These are phyloP conservation scores for Neltuma alba DNA, from an alignment of 306 rosid species.

Conservation along the genomic window DNA sequence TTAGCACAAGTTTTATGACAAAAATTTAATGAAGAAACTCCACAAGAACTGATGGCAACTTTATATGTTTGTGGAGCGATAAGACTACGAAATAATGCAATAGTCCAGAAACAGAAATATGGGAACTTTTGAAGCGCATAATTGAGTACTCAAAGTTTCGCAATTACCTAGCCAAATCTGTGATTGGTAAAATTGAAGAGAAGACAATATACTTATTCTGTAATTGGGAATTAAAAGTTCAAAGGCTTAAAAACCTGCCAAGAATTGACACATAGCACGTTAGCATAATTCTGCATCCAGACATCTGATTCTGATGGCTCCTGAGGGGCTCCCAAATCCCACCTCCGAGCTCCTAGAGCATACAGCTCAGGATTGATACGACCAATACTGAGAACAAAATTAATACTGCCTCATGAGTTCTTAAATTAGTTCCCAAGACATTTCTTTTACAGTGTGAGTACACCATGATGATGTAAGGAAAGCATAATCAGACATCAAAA, in stretches of 20 bases:
- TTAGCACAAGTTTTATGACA: not conserved
- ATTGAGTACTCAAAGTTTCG: constrained; percentile 18
- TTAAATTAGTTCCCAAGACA: constrained; percentile 33
- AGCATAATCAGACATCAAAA: constrained; percentile 26
- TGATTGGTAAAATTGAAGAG: constrained; percentile 15
- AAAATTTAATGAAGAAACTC: constrained; percentile 23
- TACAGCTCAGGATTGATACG: constrained; percentile 75
- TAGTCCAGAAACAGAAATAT: constrained; percentile 11
- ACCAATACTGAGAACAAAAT: constrained; percentile 80
- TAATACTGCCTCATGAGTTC: constrained; percentile 25
- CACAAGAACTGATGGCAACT: constrained; percentile 25
- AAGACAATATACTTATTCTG: not conserved
- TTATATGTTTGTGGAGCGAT: not conserved
- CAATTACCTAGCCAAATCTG: constrained; percentile 20
- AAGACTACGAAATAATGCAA: constrained; percentile 1
- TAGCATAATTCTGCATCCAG: constrained; percentile 83
- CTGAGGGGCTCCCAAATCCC: constrained; percentile 51
- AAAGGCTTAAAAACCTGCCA: constrained; percentile 74
- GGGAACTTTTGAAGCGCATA: constrained; percentile 21
- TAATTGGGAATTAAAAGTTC: constrained; percentile 25
- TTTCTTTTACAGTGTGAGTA: constrained; percentile 10
- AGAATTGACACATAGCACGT: constrained; percentile 79
- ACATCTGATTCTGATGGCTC: constrained; percentile 52
- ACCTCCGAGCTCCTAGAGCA: constrained; percentile 72
- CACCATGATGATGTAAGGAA: constrained; percentile 22